These are phyloP conservation scores for Spathaspora boniae DNA, from an alignment of 805 yeast genomes.

Conservation along the genomic window DNA sequence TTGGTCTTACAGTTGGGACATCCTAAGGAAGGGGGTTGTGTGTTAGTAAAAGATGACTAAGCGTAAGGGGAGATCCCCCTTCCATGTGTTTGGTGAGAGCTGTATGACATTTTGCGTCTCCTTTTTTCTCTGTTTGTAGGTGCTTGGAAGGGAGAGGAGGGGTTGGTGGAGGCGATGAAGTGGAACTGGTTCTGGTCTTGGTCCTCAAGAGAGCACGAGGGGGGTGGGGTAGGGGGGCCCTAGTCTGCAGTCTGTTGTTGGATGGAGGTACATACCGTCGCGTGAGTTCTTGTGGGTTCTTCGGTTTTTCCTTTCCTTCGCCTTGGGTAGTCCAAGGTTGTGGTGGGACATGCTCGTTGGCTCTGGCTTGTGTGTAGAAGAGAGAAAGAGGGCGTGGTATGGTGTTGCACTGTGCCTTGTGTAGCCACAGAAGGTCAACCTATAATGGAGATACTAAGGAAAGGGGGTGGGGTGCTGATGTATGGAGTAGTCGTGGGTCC, in stretches of 20 bases:
- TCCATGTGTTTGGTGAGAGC: too few relatives aligned
- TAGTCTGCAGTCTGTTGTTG: too few relatives aligned
- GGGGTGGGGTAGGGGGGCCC: not conserved
- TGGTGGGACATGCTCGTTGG: too few relatives aligned
- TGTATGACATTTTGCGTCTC: not conserved
- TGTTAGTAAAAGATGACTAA: conserved; percentile 7
- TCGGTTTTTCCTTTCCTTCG: conserved; percentile 25
- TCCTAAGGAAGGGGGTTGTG: conserved; percentile 20
- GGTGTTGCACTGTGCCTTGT: too few relatives aligned
- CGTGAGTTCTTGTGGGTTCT: conserved; percentile 36
- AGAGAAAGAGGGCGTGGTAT: too few relatives aligned
- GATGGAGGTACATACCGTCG: conserved; percentile 29
- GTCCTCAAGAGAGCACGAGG: not conserved
- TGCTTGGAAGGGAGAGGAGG: not conserved
- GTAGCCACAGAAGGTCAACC: too few relatives aligned
- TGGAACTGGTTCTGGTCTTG: not conserved
- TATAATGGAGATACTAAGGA: too few relatives aligned
- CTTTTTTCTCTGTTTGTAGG: not conserved
- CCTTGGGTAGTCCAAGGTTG: too few relatives aligned
- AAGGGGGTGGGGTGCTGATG: too few relatives aligned
- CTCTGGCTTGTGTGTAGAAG: too few relatives aligned
- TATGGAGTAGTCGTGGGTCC: too few relatives aligned
- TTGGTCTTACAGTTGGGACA: conserved; percentile 44
- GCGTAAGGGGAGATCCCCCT: not conserved
- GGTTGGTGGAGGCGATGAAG: too few relatives aligned